These are phyloP conservation scores for Ambrosia artemisiifolia DNA, from an alignment of 129 eudicot species.

Conservation along the genomic window DNA sequence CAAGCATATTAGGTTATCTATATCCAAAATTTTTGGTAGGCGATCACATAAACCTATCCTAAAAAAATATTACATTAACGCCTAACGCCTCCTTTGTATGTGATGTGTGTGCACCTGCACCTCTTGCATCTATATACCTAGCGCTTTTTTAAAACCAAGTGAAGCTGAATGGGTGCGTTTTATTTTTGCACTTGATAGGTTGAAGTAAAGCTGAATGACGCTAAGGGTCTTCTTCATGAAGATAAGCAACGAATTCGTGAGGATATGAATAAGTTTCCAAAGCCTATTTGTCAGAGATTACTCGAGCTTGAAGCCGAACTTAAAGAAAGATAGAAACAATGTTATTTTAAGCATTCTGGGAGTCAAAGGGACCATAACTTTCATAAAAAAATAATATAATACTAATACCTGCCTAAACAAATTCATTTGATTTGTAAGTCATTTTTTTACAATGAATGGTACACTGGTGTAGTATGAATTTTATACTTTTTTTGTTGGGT, in stretches of 20 bases:
- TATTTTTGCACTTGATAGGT: constrained; percentile 34
- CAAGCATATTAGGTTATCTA: no score
- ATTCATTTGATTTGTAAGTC: constrained; percentile 26
- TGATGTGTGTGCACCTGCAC: no score
- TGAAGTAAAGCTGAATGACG: constrained; percentile 57
- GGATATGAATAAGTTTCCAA: constrained; percentile 58
- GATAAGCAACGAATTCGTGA: constrained; percentile 48
- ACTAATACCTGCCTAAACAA: constrained; percentile 4
- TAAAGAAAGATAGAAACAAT: constrained; percentile 46
- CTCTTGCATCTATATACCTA: no score
- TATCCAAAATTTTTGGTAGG: no score
- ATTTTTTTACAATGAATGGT: neutral
- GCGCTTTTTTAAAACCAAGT: no score
- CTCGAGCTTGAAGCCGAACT: constrained; percentile 68
- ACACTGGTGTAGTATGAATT: no score
- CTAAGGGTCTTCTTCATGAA: constrained; percentile 49
- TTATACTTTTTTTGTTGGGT: no score
- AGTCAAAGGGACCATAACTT: constrained; percentile 17
- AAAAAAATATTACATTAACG: no score
- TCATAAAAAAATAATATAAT: constrained; percentile 20
- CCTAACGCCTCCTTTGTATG: no score
- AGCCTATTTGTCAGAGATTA: constrained; percentile 66
- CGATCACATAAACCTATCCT: no score
- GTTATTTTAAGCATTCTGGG: neutral
- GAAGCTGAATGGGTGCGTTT: neutral